Percentiles rank a stretch among this genome's conserved stretches.
Conservation (phyloP, 805 yeast genomes). For the Blastobotrys chiropterorum region DNA sequence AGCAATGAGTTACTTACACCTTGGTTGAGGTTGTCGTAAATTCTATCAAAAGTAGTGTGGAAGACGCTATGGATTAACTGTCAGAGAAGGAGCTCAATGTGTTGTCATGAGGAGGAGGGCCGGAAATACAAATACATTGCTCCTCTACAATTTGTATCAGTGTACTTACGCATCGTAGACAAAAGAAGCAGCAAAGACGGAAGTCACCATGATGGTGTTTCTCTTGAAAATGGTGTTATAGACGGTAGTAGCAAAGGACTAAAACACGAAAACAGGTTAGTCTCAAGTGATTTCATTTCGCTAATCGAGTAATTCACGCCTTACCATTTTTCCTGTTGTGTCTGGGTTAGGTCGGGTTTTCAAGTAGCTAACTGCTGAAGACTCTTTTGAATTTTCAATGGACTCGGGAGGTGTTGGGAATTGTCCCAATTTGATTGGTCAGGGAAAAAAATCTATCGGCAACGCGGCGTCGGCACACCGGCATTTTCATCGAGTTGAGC, state of each 20-base stretch:
- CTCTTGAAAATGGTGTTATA: constrained; percentile 76
- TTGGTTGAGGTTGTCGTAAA: constrained; percentile 32
- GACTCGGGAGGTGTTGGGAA: background rate
- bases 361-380: background rate
- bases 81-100: background rate
- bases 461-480: too few species aligned
- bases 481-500: too few species aligned
- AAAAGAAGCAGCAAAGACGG: constrained; percentile 78
- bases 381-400: background rate
- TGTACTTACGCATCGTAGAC: constrained; percentile 48
- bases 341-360: background rate
- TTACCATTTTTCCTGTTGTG: background rate
- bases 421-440: background rate
- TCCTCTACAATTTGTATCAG: background rate
- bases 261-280: background rate
- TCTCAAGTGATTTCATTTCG: background rate
- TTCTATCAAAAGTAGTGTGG: constrained; percentile 30
- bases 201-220: constrained; percentile 81
- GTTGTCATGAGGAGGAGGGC: too few species aligned
- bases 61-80: constrained; percentile 23
- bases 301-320: background rate
- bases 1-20: constrained; percentile 28
- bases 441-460: too few species aligned
- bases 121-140: too few species aligned
- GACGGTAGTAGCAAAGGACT: constrained; percentile 40